Base-by-base conservation (phyloP, 345 rosid genomes). In the Adansonia digitata region DNA sequence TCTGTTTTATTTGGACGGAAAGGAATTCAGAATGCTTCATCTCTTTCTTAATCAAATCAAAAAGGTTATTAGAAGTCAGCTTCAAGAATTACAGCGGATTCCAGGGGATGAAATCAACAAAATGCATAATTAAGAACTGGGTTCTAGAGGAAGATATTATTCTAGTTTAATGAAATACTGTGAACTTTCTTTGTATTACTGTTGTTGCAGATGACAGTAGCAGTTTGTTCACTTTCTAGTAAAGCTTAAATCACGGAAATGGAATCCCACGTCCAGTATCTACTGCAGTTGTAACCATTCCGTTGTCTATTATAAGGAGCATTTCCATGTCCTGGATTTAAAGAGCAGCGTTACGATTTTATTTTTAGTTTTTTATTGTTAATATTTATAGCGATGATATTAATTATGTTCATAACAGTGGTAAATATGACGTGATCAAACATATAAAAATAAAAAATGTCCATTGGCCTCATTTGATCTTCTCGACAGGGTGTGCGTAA, bases 401-500 rank as follows among this genome's bases (percentile, higher is more conserved):
- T n/a, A n/a, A n/a, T n/a, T n/a, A n/a, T n/a, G n/a, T n/a, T n/a
- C n/a, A n/a, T n/a, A n/a, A n/a, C n/a, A n/a, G n/a, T n/a, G n/a
- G n/a, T n/a, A n/a, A n/a, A n/a, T n/a, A n/a, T n/a, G n/a, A n/a
- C n/a, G n/a, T n/a, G n/a, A n/a, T n/a, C n/a, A n/a, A n/a, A n/a
- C n/a, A n/a, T n/a, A n/a, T n/a, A n/a, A n/a, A n/a, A n/a, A n/a
- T n/a, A n/a, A n/a, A n/a, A n/a, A n/a, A n/a, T n/a, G n/a, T n/a
- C n/a, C n/a, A n/a, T n/a, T n/a, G n/a, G n/a, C 71, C 84, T 84
- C 60, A 15, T 72, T 78, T 82, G 89, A 78, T 89, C 90, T 45
- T 89, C n/a, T n/a, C n/a, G 90, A 60, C 92, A 89, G 17, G 92
- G 92, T 0, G 92, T 87, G n/a, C n/a, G 72, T 84, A 85, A 76